Evolutionary conservation across 768 basidiomycete genomes (phyloP).

Genomic region (Suillus tomentosus): DNA sequence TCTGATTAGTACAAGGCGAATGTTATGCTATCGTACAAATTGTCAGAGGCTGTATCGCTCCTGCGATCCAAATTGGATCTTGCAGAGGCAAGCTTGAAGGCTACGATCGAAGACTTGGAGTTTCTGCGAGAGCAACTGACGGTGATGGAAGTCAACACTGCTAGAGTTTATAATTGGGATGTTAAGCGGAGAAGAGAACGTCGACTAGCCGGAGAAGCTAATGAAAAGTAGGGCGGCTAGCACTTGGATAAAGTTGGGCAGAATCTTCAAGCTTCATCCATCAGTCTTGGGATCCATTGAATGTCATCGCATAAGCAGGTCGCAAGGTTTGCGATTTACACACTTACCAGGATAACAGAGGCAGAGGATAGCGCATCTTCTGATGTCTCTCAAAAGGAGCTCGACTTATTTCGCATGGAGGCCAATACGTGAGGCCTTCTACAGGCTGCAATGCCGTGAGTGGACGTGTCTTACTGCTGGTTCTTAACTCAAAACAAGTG

Average conservation of each 20-base stretch:
- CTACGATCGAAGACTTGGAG: constrained; percentile 85
- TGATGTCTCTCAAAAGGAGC: constrained; percentile 47
- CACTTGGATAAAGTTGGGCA: too few relatives aligned
- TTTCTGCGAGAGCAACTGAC: constrained; percentile 94
- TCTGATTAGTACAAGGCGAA: constrained; percentile 68
- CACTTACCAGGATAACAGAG: constrained; percentile 48
- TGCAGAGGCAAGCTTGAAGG: constrained; percentile 66
- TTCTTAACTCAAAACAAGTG: not conserved
- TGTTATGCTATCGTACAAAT: constrained; percentile 93
- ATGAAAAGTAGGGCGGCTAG: constrained; percentile 12
- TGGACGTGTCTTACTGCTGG: constrained; percentile 19
- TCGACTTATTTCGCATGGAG: constrained; percentile 69
- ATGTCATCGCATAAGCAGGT: too few relatives aligned
- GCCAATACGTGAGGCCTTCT: constrained; percentile 72
- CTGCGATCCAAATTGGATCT: constrained; percentile 72
- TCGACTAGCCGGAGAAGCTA: constrained; percentile 42
- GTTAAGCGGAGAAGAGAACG: constrained; percentile 77
- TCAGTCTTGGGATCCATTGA: too few relatives aligned
- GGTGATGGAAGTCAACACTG: constrained; percentile 95
- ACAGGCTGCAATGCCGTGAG: constrained; percentile 76
- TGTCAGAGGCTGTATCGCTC: constrained; percentile 74
- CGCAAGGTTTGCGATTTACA: too few relatives aligned
- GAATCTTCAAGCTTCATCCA: too few relatives aligned
- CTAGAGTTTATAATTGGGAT: constrained; percentile 95
- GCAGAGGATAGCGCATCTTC: constrained; percentile 43